phyloP scores from a whole-genome alignment of 164 flowering plant genomes.

The Tinospora cordifolia region DNA sequence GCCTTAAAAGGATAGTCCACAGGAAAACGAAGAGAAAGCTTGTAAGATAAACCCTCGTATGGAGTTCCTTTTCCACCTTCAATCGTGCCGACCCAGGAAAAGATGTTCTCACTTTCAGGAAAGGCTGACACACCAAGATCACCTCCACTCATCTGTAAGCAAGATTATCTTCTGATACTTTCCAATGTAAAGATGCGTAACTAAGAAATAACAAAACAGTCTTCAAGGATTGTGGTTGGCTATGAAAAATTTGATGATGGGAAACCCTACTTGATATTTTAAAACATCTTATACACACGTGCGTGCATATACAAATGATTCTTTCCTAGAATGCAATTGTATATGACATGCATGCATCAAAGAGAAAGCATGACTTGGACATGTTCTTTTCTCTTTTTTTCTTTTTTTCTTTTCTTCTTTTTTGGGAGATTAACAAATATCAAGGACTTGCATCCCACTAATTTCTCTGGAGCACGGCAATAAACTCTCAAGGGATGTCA shows the following conservation, averaged over 20 bases:
- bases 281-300: background rate
- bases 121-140: constrained; percentile 70
- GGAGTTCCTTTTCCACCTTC: constrained; percentile 61
- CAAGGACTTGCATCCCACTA: no score
- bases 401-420: no score
- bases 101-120: constrained; percentile 64
- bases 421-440: no score
- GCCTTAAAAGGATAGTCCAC: constrained; percentile 73
- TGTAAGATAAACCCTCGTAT: constrained; percentile 60
- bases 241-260: background rate
- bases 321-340: background rate
- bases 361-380: background rate
- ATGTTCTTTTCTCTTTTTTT: no score
- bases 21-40: constrained; percentile 58
- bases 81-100: constrained; percentile 68
- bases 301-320: background rate
- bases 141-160: constrained; percentile 49
- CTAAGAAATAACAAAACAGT: background rate
- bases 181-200: background rate
- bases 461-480: no score
- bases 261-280: background rate
- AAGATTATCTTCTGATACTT: background rate
- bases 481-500: no score
- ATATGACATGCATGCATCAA: background rate
- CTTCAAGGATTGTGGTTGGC: background rate